Evolutionary conservation across 176 grass and related monocot genomes (phyloP), one percentile per base, ranked within the genome.

Genomic region (Paspalum vaginatum): DNA sequence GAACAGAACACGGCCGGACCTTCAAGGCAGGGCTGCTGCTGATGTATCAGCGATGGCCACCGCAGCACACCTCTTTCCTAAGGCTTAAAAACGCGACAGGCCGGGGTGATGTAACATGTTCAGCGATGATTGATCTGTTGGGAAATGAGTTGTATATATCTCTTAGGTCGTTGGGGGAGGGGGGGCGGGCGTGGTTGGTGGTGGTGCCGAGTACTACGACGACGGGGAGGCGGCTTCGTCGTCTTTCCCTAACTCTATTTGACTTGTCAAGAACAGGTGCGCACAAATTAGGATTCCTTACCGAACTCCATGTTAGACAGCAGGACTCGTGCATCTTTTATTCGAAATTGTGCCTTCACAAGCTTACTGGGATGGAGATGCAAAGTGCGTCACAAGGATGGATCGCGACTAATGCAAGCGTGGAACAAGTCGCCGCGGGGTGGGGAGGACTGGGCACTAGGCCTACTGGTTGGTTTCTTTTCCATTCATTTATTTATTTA

Each of bases 281-380:
- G 5, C 75, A 75, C 40, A 75, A 76, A 80, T 85, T 48, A 27
- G 46, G 61, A 56, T 56, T 65, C 75, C 76, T 74, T 69, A 80
- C 81, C 87, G 76, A 85, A 85, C 70, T 68, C 47, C 76, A 74
- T 52, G 70, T 79, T 89, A 78, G 46, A 51, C 61, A 83, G 50
- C 42, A 65, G 57, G 62, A 74, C 27, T 39, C 9, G 11, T 54
- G 15, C 49, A 72, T 61, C 48, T 49, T 38, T 51, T 73, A 11
- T 16, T 48, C 66, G 0, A 49, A 49, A 9, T 50, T 83, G 68
- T 72, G 40, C 8, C 2, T 6, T 49, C 47, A 14, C 50, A 18
- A 22, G 32, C 38, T 76, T 55, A 24, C 39, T 69, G 61, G 77
- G 32, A 27, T 83, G 37, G 58, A 26, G 58, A 43, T 20, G n/a